phyloP scores from a whole-genome alignment of 768 basidiomycete genomes.

The Tulasnella sp. region DNA sequence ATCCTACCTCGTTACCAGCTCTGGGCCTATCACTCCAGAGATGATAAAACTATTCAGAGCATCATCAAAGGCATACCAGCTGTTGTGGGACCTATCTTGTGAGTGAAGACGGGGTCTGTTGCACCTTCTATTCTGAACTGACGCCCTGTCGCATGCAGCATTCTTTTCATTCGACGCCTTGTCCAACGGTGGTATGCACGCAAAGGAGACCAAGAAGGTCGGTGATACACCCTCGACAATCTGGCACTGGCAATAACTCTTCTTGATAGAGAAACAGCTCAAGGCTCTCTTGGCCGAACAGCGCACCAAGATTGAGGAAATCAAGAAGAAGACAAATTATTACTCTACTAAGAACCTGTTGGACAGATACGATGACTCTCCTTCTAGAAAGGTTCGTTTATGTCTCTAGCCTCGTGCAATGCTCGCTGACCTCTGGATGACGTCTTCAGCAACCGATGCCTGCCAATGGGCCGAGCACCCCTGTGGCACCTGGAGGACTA shows the following conservation, averaged over 20 bases:
- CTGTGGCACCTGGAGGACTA: background rate
- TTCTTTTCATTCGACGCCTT: constrained; percentile 65
- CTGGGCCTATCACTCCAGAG: constrained; percentile 4
- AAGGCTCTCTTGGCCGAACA: constrained; percentile 64
- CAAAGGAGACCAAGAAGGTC: constrained; percentile 73
- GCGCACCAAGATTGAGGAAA: constrained; percentile 79
- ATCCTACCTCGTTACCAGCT: constrained; percentile 12
- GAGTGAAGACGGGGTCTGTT: constrained; percentile 25
- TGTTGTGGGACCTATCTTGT: constrained; percentile 68
- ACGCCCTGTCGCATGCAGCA: constrained; percentile 30
- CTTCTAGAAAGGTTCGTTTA: constrained; percentile 20
- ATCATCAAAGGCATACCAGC: constrained; percentile 38
- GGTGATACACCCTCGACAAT: background rate
- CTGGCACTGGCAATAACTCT: background rate
- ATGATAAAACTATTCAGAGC: constrained; percentile 23
- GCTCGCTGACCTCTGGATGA: background rate
- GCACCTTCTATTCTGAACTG: background rate
- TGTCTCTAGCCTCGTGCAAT: background rate
- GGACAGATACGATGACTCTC: constrained; percentile 71
- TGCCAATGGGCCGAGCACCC: background rate
- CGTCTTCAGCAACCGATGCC: background rate
- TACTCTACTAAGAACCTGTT: constrained; percentile 83
- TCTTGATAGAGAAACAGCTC: constrained; percentile 60
- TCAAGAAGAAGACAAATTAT: constrained; percentile 97
- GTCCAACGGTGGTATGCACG: constrained; percentile 76